Base-by-base conservation (phyloP, 1,284 basidiomycete species). In the Fomitiporia mediterranea region DNA sequence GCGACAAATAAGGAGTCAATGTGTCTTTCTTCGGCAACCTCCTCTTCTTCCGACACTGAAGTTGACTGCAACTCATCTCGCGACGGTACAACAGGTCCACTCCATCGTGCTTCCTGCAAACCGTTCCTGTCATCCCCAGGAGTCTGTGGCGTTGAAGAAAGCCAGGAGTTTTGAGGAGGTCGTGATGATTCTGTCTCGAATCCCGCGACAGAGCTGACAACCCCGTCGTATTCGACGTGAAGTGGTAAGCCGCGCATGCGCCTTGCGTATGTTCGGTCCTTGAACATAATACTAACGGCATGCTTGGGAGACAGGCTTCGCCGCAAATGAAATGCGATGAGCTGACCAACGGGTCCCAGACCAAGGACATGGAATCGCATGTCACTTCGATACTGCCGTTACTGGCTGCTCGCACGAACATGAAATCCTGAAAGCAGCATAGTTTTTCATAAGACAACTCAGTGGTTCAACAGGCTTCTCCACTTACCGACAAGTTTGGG, bases 1-100 rank as follows among this genome's bases (percentile, higher is more conserved):
- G 91, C 82, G 62, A 98, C 79, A 67, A 98, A 78, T 54, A 98
- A 79, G 0, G 87, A 83, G 30, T 86, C 76, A 65, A 91, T 88
- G 42, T 51, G 51, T 3, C 35, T 44, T 13, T 27, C 38, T 7
- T 34, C 55, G 13, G 46, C 3, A 17, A 4, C 38, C 13, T 34
- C 15, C 28, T 25, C 17, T 17, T 25, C 44, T 11, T 30, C n/a
- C 3, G 43, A 34, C 13, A 42, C 27, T 28, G 53, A 38, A 30
- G 28, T 48, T n/a, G 51, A 17, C 8, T 48, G 19, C 17, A 11
- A 34, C 6, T 23, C 25, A 9, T 47, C 44, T 2, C 17, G 38
- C 2, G 49, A 37, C 23, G 48, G 42, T 11, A 32, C 17, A 9
- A 48, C 23, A 17, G n/a, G 27, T 19, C 25, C 32, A 35, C 42